phyloP scores from a whole-genome alignment of 371 early-diverging fungal species.

The Funneliformis caledonium region DNA sequence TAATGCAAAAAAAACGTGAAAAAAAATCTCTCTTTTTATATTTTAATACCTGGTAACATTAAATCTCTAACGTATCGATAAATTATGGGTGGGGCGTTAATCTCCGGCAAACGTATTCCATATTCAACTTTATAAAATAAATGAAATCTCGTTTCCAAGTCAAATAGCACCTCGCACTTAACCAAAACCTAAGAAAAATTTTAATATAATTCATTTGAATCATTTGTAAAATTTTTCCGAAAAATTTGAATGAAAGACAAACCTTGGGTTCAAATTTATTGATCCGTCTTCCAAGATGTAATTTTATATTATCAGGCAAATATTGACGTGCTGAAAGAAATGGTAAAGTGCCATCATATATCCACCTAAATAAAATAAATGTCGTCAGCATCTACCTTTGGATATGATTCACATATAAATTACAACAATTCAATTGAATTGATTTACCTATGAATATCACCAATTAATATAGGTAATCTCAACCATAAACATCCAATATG shows the following conservation, averaged over 20 bases:
- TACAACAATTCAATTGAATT: neutral
- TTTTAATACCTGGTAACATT: slow-evolving; percentile 34
- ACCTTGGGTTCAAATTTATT: neutral
- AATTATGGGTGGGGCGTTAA: slow-evolving; percentile 38
- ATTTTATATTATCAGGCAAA: slow-evolving; percentile 10
- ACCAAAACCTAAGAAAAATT: neutral
- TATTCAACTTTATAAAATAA: slow-evolving; percentile 23
- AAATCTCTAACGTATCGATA: slow-evolving; percentile 40
- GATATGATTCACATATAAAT: neutral
- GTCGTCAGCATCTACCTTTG: neutral
- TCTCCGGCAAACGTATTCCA: slow-evolving; percentile 39
- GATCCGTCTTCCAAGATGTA: neutral
- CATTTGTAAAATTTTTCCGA: neutral
- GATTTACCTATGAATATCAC: slow-evolving; percentile 15
- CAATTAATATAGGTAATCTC: slow-evolving; percentile 27
- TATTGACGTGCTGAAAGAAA: neutral
- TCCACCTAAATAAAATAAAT: slow-evolving; percentile 11
- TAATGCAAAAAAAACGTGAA: neutral
- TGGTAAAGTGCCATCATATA: neutral
- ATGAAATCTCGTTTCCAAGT: slow-evolving; percentile 1
- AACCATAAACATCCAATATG: slow-evolving; percentile 31
- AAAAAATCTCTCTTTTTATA: neutral
- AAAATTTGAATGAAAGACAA: neutral
- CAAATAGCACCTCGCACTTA: neutral
- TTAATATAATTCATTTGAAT: neutral